A percentile compares a stretch with the other conserved stretches of the same genome.
phyloP scores from a whole-genome alignment of 2,329 filamentous ascomycete species.

The Colletotrichum simmondsii region DNA sequence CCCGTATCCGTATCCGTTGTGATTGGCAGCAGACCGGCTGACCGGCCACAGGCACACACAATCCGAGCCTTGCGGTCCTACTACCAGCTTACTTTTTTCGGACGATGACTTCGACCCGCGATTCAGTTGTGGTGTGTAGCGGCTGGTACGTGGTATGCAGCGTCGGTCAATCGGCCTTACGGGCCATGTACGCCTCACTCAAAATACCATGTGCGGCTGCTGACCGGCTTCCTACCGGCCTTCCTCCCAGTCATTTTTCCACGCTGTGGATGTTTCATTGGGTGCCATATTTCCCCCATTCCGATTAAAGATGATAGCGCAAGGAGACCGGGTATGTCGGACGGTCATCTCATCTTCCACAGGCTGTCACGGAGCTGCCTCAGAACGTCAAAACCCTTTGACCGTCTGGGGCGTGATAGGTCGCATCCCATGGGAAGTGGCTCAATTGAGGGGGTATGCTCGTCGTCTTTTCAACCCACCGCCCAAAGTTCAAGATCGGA shows the following conservation, averaged over 20 bases:
- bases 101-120: slow-evolving; percentile 5
- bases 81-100: not conserved
- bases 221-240: not conserved
- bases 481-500: slow-evolving; percentile 7
- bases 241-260: not conserved
- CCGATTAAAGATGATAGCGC: not conserved
- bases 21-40: not conserved
- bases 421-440: slow-evolving; percentile 16
- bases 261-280: slow-evolving; percentile 4
- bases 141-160: not conserved
- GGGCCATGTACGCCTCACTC: not conserved
- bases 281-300: not conserved
- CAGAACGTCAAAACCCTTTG: slow-evolving; percentile 28
- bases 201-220: not conserved
- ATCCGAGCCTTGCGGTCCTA: not conserved
- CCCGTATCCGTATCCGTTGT: slow-evolving; percentile 30
- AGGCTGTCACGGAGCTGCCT: slow-evolving; percentile 28
- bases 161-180: not conserved
- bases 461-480: not conserved
- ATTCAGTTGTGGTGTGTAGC: not conserved
- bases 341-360: slow-evolving; percentile 27
- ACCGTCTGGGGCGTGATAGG: slow-evolving; percentile 15
- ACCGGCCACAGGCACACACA: not conserved
- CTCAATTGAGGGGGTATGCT: slow-evolving; percentile 14
- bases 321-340: slow-evolving; percentile 17